phyloP scores from a whole-genome alignment of 2,329 filamentous ascomycete species.

The Botrytis sinoallii region DNA sequence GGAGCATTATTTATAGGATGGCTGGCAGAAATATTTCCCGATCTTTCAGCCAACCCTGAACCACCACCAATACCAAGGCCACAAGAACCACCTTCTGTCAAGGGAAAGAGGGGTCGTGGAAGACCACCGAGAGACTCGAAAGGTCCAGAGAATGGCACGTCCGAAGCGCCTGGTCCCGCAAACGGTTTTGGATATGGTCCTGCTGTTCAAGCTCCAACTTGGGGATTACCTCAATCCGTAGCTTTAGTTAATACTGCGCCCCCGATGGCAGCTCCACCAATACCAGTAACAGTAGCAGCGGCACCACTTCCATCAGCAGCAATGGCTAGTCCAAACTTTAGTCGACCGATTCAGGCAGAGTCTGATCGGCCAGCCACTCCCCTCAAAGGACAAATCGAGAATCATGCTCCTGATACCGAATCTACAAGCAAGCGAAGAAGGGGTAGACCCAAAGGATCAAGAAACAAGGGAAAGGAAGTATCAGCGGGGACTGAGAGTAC shows the following conservation, averaged over 20 bases:
- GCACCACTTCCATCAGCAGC: slow-evolving; percentile 2
- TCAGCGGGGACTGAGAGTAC: slow-evolving; percentile 16
- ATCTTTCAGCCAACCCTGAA: slow-evolving; percentile 29
- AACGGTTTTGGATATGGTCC: slow-evolving; percentile 36
- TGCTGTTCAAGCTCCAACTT: slow-evolving; percentile 34
- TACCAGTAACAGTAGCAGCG: not conserved
- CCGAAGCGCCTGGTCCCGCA: slow-evolving; percentile 33
- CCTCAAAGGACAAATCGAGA: slow-evolving; percentile 24
- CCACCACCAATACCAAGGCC: slow-evolving; percentile 22
- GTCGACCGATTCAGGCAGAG: slow-evolving; percentile 23
- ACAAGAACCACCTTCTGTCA: slow-evolving; percentile 2
- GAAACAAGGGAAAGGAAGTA: slow-evolving; percentile 42
- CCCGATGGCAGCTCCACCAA: slow-evolving; percentile 24
- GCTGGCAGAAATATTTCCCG: slow-evolving; percentile 61
- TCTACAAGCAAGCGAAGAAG: slow-evolving; percentile 36
- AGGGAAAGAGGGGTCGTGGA: slow-evolving; percentile 32
- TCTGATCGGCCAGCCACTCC: slow-evolving; percentile 28
- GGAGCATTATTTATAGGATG: slow-evolving; percentile 59
- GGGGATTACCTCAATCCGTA: slow-evolving; percentile 34
- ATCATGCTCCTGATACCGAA: slow-evolving; percentile 20
- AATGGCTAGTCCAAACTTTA: slow-evolving; percentile 10
- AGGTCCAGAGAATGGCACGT: slow-evolving; percentile 20
- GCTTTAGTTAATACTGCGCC: slow-evolving; percentile 31
- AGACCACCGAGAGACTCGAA: slow-evolving; percentile 27
- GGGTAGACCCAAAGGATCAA: slow-evolving; percentile 52